Conservation (phyloP, 345 rosid genomes). For the Physaria fendleri region DNA sequence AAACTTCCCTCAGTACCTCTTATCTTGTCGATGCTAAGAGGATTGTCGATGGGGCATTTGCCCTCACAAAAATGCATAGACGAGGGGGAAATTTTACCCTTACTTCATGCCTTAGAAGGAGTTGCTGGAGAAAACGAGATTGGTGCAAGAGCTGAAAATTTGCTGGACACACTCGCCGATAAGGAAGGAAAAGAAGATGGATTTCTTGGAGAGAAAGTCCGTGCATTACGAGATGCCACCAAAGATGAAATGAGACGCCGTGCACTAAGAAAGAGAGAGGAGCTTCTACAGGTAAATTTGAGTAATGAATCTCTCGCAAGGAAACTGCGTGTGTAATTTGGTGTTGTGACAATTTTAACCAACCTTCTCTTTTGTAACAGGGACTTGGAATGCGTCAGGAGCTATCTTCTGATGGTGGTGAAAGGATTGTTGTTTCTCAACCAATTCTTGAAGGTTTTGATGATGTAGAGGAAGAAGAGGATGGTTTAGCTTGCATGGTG, state of each 20-base stretch:
- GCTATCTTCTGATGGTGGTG: constrained; percentile 83
- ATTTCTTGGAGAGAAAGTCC: constrained; percentile 75
- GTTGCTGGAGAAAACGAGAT: constrained; percentile 93
- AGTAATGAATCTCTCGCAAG: background rate
- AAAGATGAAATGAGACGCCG: constrained; percentile 90
- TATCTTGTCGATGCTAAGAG: constrained; percentile 84
- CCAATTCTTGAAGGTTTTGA: constrained; percentile 94
- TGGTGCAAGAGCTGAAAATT: constrained; percentile 95
- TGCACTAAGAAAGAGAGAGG: constrained; percentile 77
- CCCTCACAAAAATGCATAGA: constrained; percentile 82
- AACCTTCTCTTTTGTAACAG: constrained; percentile 32
- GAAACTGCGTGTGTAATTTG: background rate
- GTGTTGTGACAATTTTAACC: constrained; percentile 23
- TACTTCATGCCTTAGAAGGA: constrained; percentile 95
- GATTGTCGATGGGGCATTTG: constrained; percentile 95
- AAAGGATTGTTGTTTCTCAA: constrained; percentile 69
- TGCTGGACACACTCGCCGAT: constrained; percentile 79
- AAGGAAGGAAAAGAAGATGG: constrained; percentile 96
- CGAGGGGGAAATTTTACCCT: constrained; percentile 68
- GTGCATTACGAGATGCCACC: constrained; percentile 76
- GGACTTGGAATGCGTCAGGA: constrained; percentile 91
- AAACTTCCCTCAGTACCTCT: constrained; percentile 86
- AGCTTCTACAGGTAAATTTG: constrained; percentile 69
- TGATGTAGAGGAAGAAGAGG: constrained; percentile 93
- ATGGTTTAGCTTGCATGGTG: constrained; percentile 97